Conservation (phyloP, 108 stramenopile species). For the Bacterosira constricta region DNA sequence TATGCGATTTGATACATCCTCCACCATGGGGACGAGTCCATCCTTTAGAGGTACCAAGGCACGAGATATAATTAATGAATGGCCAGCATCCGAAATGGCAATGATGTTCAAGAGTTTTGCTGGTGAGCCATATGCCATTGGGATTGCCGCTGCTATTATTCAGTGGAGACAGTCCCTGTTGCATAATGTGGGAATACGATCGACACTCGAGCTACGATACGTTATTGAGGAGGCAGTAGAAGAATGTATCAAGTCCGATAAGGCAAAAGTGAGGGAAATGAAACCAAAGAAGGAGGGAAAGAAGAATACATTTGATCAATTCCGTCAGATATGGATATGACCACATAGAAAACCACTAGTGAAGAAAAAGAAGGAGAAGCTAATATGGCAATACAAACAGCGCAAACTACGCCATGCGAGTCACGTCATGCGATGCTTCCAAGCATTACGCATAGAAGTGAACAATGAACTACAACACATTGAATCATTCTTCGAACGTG, state of each 20-base stretch:
- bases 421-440: constrained; percentile 62
- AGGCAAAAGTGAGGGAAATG: constrained; percentile 27
- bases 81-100: constrained; percentile 56
- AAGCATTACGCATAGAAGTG: constrained; percentile 81
- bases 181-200: not conserved
- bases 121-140: constrained; percentile 73
- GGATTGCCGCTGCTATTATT: constrained; percentile 71
- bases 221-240: constrained; percentile 67
- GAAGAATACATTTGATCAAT: constrained; percentile 51
- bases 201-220: constrained; percentile 49
- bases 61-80: constrained; percentile 76
- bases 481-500: not conserved
- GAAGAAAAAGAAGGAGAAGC: not conserved
- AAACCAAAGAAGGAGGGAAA: constrained; percentile 52
- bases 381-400: constrained; percentile 1
- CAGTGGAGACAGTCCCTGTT: constrained; percentile 48
- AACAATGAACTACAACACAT: constrained; percentile 68
- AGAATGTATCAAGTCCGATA: constrained; percentile 49
- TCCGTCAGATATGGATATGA: not conserved
- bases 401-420: constrained; percentile 2
- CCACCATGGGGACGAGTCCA: not conserved
- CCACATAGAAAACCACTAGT: constrained; percentile 48
- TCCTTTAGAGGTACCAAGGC: constrained; percentile 42
- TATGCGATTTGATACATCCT: constrained; percentile 58
- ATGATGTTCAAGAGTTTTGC: constrained; percentile 66